These are phyloP conservation scores for Spergularia azorica DNA, from an alignment of 179 eudicot genomes.

Conservation along the genomic window DNA sequence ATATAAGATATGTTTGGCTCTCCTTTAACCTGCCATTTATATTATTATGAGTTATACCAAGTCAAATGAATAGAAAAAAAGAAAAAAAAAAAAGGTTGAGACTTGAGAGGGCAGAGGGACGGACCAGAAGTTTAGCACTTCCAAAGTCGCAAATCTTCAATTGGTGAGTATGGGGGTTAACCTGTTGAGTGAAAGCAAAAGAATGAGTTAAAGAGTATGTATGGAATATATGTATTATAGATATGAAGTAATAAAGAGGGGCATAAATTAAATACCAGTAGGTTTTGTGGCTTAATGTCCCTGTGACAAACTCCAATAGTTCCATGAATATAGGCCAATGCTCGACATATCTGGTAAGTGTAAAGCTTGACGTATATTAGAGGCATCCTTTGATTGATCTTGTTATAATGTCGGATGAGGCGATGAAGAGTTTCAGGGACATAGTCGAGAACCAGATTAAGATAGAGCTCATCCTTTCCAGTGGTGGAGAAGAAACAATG, in stretches of 20 bases:
- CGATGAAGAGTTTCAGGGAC: slow-evolving; percentile 80
- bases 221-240: too few relatives aligned
- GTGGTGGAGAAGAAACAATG: slow-evolving; percentile 78
- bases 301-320: slow-evolving; percentile 75
- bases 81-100: not conserved
- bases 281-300: slow-evolving; percentile 77
- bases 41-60: not conserved
- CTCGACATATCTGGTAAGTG: slow-evolving; percentile 68
- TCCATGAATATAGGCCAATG: slow-evolving; percentile 66
- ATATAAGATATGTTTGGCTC: slow-evolving; percentile 95
- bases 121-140: slow-evolving; percentile 75
- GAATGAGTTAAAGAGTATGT: too few relatives aligned
- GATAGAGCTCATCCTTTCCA: slow-evolving; percentile 65
- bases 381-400: slow-evolving; percentile 73
- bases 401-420: slow-evolving; percentile 61
- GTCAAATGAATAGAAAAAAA: not conserved
- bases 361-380: slow-evolving; percentile 72
- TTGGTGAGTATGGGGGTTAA: slow-evolving; percentile 75
- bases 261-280: slow-evolving; percentile 46
- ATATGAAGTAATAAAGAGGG: not conserved
- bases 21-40: slow-evolving; percentile 73
- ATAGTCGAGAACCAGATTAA: slow-evolving; percentile 65
- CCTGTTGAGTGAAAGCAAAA: slow-evolving; percentile 34
- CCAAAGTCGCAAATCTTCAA: slow-evolving; percentile 79
- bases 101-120: slow-evolving; percentile 10